Conservation (phyloP, 2,329 filamentous ascomycete species). For the Alternaria arborescens region DNA sequence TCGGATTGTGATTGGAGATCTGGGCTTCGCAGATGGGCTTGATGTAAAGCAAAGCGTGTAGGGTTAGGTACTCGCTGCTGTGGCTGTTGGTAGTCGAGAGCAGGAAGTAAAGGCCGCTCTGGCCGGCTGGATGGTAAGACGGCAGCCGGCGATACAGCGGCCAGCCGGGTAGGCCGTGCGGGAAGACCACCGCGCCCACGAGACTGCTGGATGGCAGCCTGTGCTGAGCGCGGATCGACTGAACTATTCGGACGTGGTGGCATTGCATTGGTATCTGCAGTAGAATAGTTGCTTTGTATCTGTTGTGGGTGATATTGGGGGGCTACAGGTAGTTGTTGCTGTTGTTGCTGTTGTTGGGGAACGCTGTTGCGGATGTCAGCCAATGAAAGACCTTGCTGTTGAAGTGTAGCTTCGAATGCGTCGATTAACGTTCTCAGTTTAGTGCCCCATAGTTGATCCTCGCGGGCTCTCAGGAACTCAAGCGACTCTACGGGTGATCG, state of each 20-base stretch:
- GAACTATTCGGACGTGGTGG: not conserved
- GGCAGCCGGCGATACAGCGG: not conserved
- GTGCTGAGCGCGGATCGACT: slow-evolving; percentile 3
- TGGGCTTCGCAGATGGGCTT: slow-evolving; percentile 66
- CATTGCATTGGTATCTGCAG: not conserved
- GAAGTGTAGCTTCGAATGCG: slow-evolving; percentile 1
- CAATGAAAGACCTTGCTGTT: not conserved
- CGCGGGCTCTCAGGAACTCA: slow-evolving; percentile 1
- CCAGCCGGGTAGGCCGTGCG: not conserved
- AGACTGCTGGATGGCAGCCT: slow-evolving; percentile 14
- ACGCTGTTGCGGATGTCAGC: not conserved
- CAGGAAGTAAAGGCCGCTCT: slow-evolving; percentile 47
- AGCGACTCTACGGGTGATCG: not conserved
- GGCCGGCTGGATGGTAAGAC: not conserved
- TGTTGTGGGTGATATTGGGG: not conserved
- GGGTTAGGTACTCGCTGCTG: slow-evolving; percentile 57
- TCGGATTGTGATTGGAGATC: slow-evolving; percentile 47
- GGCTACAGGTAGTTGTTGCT: not conserved
- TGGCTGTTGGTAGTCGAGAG: slow-evolving; percentile 38
- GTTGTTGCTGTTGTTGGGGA: slow-evolving; percentile 8
- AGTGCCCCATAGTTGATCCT: slow-evolving; percentile 13
- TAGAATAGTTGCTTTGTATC: not conserved
- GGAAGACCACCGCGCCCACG: slow-evolving; percentile 7
- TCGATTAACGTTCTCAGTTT: slow-evolving; percentile 12
- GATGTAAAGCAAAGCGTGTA: slow-evolving; percentile 62